Evolutionary conservation across 2,329 filamentous ascomycete species (phyloP).

Genomic region (Alternaria ethzedia): DNA sequence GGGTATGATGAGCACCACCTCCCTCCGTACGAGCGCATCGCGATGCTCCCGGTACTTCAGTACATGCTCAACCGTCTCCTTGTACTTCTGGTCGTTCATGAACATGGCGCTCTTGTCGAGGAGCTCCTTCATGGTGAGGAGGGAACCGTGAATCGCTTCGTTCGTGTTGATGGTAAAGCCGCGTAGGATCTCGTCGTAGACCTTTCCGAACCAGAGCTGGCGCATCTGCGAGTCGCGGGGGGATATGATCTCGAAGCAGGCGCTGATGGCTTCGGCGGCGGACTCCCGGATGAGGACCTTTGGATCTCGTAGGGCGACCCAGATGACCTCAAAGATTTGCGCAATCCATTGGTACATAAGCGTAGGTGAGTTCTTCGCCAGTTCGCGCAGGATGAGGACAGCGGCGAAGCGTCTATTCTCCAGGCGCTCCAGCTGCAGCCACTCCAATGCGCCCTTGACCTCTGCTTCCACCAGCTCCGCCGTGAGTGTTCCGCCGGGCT

Average conservation of each 20-base stretch:
- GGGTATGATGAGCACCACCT: constrained; percentile 89
- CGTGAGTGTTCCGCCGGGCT: constrained; percentile 90
- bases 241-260: constrained; percentile 94
- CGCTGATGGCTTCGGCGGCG: constrained; percentile 89
- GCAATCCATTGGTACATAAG: constrained; percentile 94
- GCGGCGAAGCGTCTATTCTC: constrained; percentile 94
- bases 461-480: constrained; percentile 96
- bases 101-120: constrained; percentile 97
- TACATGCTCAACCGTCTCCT: constrained; percentile 90
- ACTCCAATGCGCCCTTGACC: constrained; percentile 94
- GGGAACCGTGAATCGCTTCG: constrained; percentile 91
- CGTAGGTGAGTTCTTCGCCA: constrained; percentile 91
- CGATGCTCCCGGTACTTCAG: constrained; percentile 91
- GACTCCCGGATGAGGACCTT: constrained; percentile 92
- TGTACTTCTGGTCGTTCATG: constrained; percentile 89
- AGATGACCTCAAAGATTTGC: constrained; percentile 95
- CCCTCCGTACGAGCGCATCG: constrained; percentile 84
- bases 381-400: constrained; percentile 86
- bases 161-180: constrained; percentile 79
- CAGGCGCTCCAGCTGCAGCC: constrained; percentile 92
- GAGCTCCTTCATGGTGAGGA: constrained; percentile 90
- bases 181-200: constrained; percentile 82
- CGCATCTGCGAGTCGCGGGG: constrained; percentile 90
- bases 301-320: constrained; percentile 88
- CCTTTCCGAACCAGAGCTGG: constrained; percentile 85